Conservation (phyloP, 129 eudicot species). For the Saussurea involucrata region DNA sequence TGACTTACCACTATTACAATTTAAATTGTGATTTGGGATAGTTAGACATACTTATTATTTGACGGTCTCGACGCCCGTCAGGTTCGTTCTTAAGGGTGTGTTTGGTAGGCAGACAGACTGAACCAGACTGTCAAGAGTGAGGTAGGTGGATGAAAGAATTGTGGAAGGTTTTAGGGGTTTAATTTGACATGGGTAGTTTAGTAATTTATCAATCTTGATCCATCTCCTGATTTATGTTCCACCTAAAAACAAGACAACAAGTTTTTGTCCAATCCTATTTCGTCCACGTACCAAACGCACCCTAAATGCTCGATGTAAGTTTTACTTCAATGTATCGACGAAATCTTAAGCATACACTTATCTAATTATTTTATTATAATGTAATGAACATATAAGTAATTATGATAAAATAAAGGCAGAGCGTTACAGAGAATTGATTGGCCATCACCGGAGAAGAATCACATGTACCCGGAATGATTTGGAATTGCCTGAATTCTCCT, state of each 20-base stretch:
- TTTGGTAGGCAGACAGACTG: too few species aligned
- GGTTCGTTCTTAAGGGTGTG: too few species aligned
- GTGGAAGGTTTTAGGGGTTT: background rate
- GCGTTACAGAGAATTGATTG: slow-evolving; percentile 94
- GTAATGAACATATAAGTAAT: background rate
- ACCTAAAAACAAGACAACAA: too few species aligned
- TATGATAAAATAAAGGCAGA: slow-evolving; percentile 26
- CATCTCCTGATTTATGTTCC: background rate
- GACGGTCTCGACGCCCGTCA: too few species aligned
- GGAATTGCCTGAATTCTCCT: slow-evolving; percentile 92
- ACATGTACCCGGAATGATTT: slow-evolving; percentile 90
- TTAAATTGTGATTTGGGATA: too few species aligned
- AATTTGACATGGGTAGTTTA: background rate
- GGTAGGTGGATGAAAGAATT: background rate
- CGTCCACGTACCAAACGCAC: too few species aligned
- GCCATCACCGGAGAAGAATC: slow-evolving; percentile 98
- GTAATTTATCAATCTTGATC: background rate
- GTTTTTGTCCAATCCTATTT: too few species aligned
- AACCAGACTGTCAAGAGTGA: background rate
- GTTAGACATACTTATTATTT: too few species aligned
- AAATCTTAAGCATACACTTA: background rate
- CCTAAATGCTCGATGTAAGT: too few species aligned
- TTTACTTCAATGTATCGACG: background rate
- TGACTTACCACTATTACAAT: too few species aligned
- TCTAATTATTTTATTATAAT: background rate